A percentile compares a stretch with the other conserved stretches of the same genome.
These are phyloP conservation scores for Diaporthe sp. DNA, from an alignment of 2,329 filamentous ascomycete genomes.

Conservation along the genomic window DNA sequence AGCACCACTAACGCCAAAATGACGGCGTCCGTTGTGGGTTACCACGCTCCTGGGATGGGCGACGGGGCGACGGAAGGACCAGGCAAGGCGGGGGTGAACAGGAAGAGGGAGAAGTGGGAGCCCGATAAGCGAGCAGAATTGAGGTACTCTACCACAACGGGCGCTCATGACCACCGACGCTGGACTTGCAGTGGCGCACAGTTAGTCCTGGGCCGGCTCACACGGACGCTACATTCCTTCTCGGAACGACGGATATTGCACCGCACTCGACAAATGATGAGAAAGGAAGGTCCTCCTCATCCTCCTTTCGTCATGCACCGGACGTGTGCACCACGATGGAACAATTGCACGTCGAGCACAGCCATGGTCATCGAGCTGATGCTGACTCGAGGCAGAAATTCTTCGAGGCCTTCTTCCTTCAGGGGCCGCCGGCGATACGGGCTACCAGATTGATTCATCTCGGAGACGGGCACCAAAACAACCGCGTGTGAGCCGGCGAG, in stretches of 20 bases:
- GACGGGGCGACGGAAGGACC: neutral
- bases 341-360: neutral
- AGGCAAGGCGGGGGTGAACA: constrained; percentile 7
- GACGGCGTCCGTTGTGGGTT: constrained; percentile 33
- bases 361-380: constrained; percentile 8
- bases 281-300: constrained; percentile 26
- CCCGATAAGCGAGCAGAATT: constrained; percentile 29
- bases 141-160: constrained; percentile 3
- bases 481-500: neutral
- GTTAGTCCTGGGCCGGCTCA: neutral
- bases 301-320: neutral
- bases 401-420: neutral
- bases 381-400: constrained; percentile 18
- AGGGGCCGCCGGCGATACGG: constrained; percentile 23
- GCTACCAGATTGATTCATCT: constrained; percentile 30
- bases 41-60: constrained; percentile 32
- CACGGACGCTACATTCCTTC: constrained; percentile 17
- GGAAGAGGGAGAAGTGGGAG: neutral
- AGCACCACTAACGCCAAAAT: neutral
- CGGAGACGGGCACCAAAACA: constrained; percentile 1
- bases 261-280: neutral
- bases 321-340: neutral
- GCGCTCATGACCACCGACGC: neutral
- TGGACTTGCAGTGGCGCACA: constrained; percentile 25
- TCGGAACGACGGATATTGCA: constrained; percentile 28